These are phyloP conservation scores for Gloeophyllum trabeum DNA, from an alignment of 768 basidiomycete genomes.

Conservation along the genomic window DNA sequence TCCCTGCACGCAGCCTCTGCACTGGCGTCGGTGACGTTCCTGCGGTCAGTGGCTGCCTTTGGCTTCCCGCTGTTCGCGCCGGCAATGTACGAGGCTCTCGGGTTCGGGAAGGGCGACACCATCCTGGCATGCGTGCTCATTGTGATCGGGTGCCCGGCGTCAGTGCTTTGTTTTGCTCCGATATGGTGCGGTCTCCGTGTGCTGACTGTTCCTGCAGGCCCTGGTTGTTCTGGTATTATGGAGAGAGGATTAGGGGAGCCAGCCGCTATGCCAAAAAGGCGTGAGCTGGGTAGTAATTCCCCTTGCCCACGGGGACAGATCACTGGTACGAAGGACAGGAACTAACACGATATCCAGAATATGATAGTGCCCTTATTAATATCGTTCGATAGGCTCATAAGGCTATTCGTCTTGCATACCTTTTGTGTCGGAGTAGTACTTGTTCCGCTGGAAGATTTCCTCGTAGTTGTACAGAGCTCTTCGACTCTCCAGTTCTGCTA, in stretches of 20 bases:
- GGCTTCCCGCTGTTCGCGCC: slow-evolving; percentile 74
- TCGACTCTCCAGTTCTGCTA: too few relatives aligned
- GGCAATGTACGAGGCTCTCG: slow-evolving; percentile 51
- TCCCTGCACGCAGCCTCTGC: slow-evolving; percentile 60
- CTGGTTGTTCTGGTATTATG: slow-evolving; percentile 31
- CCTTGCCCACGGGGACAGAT: too few relatives aligned
- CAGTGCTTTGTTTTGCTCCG: slow-evolving; percentile 20
- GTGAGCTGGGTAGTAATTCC: too few relatives aligned
- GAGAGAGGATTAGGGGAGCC: slow-evolving; percentile 34
- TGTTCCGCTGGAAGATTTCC: too few relatives aligned
- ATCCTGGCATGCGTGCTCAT: slow-evolving; percentile 50
- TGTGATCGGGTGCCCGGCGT: slow-evolving; percentile 46
- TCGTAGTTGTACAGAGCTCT: too few relatives aligned
- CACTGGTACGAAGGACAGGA: too few relatives aligned
- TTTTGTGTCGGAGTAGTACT: too few relatives aligned
- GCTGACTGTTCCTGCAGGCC: slow-evolving; percentile 25
- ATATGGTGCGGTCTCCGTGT: slow-evolving; percentile 11
- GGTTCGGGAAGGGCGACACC: slow-evolving; percentile 61
- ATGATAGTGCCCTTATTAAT: too few relatives aligned
- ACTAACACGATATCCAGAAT: too few relatives aligned
- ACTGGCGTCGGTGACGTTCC: slow-evolving; percentile 49
- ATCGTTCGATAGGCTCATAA: too few relatives aligned
- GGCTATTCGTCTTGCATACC: too few relatives aligned
- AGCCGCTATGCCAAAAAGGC: slow-evolving; percentile 40
- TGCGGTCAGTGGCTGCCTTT: slow-evolving; percentile 61